Evolutionary conservation across 1,284 basidiomycete genomes (phyloP).

Genomic region (Boletus semigastroideus): DNA sequence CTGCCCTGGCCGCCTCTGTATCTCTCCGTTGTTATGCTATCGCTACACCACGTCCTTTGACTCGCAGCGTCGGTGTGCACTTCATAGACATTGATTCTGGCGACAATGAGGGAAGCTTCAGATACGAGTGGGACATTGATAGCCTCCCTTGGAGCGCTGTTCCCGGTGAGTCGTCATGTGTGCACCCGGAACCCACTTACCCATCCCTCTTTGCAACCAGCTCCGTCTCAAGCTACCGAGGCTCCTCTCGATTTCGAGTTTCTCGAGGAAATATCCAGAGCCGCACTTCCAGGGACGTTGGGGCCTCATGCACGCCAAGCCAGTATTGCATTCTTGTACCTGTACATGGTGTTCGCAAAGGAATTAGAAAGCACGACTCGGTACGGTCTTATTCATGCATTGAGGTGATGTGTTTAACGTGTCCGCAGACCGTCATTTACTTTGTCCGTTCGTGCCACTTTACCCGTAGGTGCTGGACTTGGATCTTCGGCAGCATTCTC

Average conservation of each 20-base stretch:
- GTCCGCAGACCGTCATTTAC: constrained; percentile 65
- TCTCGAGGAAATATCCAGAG: constrained; percentile 62
- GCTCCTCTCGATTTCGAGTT: constrained; percentile 71
- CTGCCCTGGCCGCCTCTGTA: constrained; percentile 93
- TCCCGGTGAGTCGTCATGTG: constrained; percentile 41
- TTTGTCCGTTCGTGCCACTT: constrained; percentile 85
- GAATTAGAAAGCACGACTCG: constrained; percentile 44
- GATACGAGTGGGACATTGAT: constrained; percentile 78
- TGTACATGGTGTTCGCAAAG: constrained; percentile 80
- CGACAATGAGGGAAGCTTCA: constrained; percentile 42
- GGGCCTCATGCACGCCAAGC: constrained; percentile 63
- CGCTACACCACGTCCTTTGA: constrained; percentile 60
- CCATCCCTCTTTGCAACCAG: constrained; percentile 30
- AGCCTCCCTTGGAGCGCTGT: constrained; percentile 86
- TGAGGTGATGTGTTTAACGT: not conserved
- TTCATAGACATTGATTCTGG: constrained; percentile 75
- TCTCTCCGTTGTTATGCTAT: constrained; percentile 95
- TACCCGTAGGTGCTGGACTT: constrained; percentile 98
- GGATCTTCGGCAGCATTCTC: constrained; percentile 98
- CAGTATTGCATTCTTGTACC: constrained; percentile 86
- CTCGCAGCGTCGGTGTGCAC: constrained; percentile 69
- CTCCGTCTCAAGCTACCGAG: constrained; percentile 36
- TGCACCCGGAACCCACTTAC: not conserved
- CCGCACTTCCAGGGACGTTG: constrained; percentile 47
- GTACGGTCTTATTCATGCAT: constrained; percentile 39